phyloP scores from a whole-genome alignment of 768 basidiomycete genomes.

The Clitopilus hobsonii region DNA sequence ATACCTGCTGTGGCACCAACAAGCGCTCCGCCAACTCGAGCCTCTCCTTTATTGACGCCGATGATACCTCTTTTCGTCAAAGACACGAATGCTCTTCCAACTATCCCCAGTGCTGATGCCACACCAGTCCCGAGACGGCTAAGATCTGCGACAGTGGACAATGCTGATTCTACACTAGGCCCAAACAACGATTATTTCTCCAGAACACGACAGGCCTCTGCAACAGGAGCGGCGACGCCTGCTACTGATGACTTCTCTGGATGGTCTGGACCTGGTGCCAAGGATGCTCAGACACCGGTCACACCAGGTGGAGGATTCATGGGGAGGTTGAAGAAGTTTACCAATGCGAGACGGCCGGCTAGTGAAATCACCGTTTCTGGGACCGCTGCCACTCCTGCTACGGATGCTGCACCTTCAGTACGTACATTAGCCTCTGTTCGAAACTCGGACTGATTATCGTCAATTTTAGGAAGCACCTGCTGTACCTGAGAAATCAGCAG shows the following conservation, averaged over 20 bases:
- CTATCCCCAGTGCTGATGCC: constrained; percentile 31
- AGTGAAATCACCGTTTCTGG: constrained; percentile 26
- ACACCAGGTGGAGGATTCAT: constrained; percentile 68
- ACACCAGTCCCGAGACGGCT: constrained; percentile 27
- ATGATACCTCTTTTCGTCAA: constrained; percentile 45
- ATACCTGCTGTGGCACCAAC: constrained; percentile 57
- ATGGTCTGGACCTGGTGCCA: constrained; percentile 28
- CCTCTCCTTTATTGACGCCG: constrained; percentile 56
- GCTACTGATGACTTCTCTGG: constrained; percentile 49
- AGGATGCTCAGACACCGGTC: constrained; percentile 38
- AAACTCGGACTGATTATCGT: background rate
- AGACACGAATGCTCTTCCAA: constrained; percentile 19
- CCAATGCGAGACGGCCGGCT: constrained; percentile 30
- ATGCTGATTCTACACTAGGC: constrained; percentile 9
- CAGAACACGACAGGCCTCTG: constrained; percentile 40
- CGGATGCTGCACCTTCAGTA: background rate
- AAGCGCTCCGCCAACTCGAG: constrained; percentile 34
- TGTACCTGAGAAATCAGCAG: constrained; percentile 44
- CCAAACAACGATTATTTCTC: constrained; percentile 52
- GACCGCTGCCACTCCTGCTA: constrained; percentile 11
- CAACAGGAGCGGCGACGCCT: constrained; percentile 29
- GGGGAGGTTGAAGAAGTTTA: constrained; percentile 71
- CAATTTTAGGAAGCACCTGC: background rate
- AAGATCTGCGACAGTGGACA: constrained; percentile 44
- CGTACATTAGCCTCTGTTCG: background rate